Base-by-base conservation (phyloP, 2,329 filamentous ascomycete species). In the Talaromyces piceae region DNA sequence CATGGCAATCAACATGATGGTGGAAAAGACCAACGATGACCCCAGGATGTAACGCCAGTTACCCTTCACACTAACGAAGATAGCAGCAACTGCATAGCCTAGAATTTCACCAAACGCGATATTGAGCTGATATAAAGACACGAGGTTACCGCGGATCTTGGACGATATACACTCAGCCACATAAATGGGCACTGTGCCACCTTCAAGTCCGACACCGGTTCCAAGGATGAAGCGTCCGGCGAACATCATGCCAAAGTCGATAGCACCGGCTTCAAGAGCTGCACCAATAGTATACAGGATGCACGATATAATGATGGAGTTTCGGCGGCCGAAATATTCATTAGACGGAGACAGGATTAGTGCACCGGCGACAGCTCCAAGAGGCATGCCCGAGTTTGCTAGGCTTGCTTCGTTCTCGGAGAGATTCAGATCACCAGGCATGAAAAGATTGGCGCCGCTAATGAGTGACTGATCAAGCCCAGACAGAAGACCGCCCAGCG, bases 41-140 rank as follows among this genome's bases (percentile, higher is more conserved):
- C 84, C 85, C 1, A 88, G 79, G 54, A 88, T 88, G 63, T 81
- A 87, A 31, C 85, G 77, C 85, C 85, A 88, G 70, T 83, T 84
- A 13, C 84, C 85, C 0, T 53, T 68, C 2, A 88, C 82, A n/a
- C 73, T 77, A 55, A 87, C 73, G 66, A 88, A 88, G 51, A 88
- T 87, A 44, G 85, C 85, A 0, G 82, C 84, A 1, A 88, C 78
- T 4, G 82, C 84, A 54, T 88, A 88, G 2, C 85, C 86, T 1
- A 88, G 72, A 2, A 88, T 84, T 59, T 88, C 85, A 25, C 85
- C 85, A 0, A 88, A 74, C 0, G 86, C 86, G 60, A 88, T 88
- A 68, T 86, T 87, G 67, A 88, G 80, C 62, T 88, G 86, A 64
- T 88, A 88, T 0, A 88, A 72, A 0, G 83, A 87, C 1, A 88